Conservation (phyloP, 306 rosid genomes). For the Delonix regia region DNA sequence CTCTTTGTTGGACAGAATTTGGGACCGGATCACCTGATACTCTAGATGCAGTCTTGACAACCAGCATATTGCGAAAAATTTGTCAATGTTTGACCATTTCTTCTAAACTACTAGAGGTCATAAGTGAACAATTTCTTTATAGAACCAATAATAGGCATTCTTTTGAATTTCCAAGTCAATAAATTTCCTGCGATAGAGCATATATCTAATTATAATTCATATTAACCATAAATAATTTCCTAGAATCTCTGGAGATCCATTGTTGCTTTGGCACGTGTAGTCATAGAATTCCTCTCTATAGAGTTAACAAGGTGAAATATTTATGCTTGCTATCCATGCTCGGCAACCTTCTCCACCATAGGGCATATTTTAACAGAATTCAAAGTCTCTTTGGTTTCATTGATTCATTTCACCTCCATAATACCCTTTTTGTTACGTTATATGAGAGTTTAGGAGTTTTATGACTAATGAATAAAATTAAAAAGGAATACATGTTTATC, state of each 20-base stretch:
- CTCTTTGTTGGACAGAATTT: background rate
- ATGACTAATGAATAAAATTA: too few relatives aligned
- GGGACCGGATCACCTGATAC: background rate
- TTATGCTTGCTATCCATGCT: too few relatives aligned
- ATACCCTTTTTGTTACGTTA: too few relatives aligned
- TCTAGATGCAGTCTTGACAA: background rate
- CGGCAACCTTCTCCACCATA: too few relatives aligned
- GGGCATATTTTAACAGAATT: too few relatives aligned
- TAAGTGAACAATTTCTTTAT: background rate
- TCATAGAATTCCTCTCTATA: background rate
- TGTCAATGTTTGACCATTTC: background rate
- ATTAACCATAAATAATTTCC: background rate
- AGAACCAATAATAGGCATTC: background rate
- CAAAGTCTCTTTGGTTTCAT: too few relatives aligned
- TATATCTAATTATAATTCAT: background rate
- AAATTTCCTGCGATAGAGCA: background rate
- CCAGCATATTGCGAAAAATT: background rate
- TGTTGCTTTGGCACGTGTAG: background rate
- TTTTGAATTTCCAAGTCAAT: background rate
- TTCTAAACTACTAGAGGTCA: background rate
- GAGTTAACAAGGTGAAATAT: background rate
- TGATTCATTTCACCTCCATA: too few relatives aligned
- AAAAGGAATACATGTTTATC: background rate
- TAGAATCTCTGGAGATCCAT: background rate
- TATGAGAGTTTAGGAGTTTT: too few relatives aligned